These are phyloP conservation scores for Cercophora scortea DNA, from an alignment of 495 filamentous ascomycete genomes.

Conservation along the genomic window DNA sequence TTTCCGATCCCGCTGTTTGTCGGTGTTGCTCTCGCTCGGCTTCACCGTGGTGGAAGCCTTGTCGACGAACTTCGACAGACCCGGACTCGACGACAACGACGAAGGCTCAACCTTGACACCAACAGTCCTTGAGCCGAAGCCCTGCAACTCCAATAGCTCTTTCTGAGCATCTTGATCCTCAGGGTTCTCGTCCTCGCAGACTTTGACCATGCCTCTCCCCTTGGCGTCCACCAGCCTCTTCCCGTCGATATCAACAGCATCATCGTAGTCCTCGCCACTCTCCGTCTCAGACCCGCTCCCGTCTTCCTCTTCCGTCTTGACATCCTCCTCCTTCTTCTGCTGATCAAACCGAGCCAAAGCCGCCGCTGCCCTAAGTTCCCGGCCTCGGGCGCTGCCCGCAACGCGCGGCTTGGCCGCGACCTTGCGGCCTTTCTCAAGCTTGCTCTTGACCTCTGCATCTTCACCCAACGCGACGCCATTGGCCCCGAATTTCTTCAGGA, in stretches of 20 bases:
- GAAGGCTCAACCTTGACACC: neutral
- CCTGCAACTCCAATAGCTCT: constrained; percentile 53
- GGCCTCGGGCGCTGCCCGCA: constrained; percentile 58
- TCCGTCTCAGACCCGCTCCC: constrained; percentile 24
- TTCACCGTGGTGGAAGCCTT: neutral
- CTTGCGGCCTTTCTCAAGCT: constrained; percentile 57
- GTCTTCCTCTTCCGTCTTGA: constrained; percentile 27
- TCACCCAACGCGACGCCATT: constrained; percentile 59
- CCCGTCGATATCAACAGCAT: constrained; percentile 50
- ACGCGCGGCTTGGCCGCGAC: constrained; percentile 58
- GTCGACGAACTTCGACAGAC: neutral
- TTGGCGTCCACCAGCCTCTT: constrained; percentile 50
- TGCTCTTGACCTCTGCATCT: constrained; percentile 51
- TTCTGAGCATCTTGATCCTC: constrained; percentile 50
- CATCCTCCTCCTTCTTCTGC: constrained; percentile 36
- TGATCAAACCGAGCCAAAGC: constrained; percentile 66
- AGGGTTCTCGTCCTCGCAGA: constrained; percentile 63
- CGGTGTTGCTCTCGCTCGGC: neutral
- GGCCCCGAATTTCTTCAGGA: constrained; percentile 66
- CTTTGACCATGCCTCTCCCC: constrained; percentile 55
- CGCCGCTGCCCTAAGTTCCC: constrained; percentile 69
- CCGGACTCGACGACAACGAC: neutral
- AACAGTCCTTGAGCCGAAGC: constrained; percentile 3
- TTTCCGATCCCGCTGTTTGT: too few relatives aligned
- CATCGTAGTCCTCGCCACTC: constrained; percentile 35